These are phyloP conservation scores for Orbilia ellipsospora DNA, from an alignment of 2,329 filamentous ascomycete genomes.

Conservation along the genomic window DNA sequence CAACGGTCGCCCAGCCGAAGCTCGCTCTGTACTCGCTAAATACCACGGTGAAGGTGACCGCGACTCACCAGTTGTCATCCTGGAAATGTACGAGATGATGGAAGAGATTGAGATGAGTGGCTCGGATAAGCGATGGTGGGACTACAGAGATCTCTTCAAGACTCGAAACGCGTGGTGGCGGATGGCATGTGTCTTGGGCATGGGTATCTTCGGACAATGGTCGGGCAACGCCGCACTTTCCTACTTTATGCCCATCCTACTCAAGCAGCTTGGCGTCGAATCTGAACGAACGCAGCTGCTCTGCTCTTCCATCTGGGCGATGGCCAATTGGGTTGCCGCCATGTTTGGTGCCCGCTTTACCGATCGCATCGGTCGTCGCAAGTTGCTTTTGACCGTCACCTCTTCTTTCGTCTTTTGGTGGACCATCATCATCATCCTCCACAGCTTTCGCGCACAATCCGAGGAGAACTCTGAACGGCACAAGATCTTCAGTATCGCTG, in stretches of 20 bases:
- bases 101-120: constrained; percentile 66
- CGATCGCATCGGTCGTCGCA: constrained; percentile 64
- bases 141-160: constrained; percentile 68
- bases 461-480: constrained; percentile 61
- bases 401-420: constrained; percentile 63
- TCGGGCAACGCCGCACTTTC: constrained; percentile 59
- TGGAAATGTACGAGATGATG: constrained; percentile 67
- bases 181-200: constrained; percentile 64
- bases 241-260: constrained; percentile 61
- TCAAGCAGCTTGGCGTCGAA: constrained; percentile 63
- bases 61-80: constrained; percentile 65
- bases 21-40: constrained; percentile 69
- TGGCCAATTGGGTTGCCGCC: constrained; percentile 60
- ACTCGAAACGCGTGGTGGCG: constrained; percentile 65
- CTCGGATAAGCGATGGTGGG: constrained; percentile 69
- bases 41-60: constrained; percentile 67
- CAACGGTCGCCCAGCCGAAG: constrained; percentile 70
- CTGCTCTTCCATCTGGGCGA: constrained; percentile 60
- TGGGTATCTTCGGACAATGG: constrained; percentile 63
- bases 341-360: constrained; percentile 61
- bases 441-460: constrained; percentile 60
- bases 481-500: constrained; percentile 60
- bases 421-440: constrained; percentile 63
- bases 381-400: constrained; percentile 64
- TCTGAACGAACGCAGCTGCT: constrained; percentile 60